Evolutionary conservation across 805 yeast species (phyloP), one percentile per base, ranked within the genome.

Genomic region (Candida palmyrensis): DNA sequence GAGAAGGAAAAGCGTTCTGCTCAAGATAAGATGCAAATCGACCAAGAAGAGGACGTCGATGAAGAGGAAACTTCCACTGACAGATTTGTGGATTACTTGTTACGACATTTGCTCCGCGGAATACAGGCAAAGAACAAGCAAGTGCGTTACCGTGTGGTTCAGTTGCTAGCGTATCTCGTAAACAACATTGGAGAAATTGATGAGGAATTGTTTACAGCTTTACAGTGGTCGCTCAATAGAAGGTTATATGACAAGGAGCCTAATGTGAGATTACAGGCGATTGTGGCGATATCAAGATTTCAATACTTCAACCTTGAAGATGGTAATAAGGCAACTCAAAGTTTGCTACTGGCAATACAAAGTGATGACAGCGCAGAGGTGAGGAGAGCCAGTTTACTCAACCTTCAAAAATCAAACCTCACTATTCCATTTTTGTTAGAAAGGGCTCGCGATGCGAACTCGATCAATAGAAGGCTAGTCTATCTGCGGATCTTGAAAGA

Each of bases 331-430:
- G 50, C 55, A 9, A 47, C 48, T n/a, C 36, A 37, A 18, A 15
- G 37, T n/a, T 33, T 47, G 22, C 46, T 73, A 32, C 53, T 54
- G n/a, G 68, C 79, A 0, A 64, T 86, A 45, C 81, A 77, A 47
- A 75, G 81, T 48, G 98, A 90, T 57, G 73, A 85, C 2, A 81
- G 82, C 46, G 79, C 96, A 0, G 97, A 92, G 41, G 96, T 89
- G 1, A 71, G 97, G 43, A 69, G 95, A 39, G 88, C 94, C 0
- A 90, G 90, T 0, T 59, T 88, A 47, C 60, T 82, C 27, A 84
- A 87, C 50, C 53, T 90, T 20, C 76, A 71, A 16, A 80, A 78
- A 44, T 71, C 71, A 26, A 45, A 57, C 3, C 43, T 47, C 1
- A 80, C 88, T 0, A 60, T 75, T 13, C 76, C 81, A 1, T 68